Base-by-base conservation (phyloP, 1,284 basidiomycete species). In the Trichosporon asahii region DNA sequence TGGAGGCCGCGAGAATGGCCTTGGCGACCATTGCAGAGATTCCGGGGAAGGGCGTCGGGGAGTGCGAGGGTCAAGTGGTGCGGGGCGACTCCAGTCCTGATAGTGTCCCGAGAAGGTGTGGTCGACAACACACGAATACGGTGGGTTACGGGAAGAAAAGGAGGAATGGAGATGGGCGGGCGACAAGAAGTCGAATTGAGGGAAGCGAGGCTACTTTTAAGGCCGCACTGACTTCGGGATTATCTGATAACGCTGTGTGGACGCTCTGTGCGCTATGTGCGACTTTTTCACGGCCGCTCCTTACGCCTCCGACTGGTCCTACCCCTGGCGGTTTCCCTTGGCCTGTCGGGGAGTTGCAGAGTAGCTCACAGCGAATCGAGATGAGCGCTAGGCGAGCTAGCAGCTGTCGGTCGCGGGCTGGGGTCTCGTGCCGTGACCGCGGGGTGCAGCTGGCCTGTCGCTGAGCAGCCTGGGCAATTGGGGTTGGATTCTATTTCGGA, bases 1-100 rank as follows among this genome's bases (percentile, higher is more conserved):
- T 68, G 25, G 75, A 66, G 6, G 71, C 70, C 55, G 76, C 75
- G 53, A 71, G 46, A 27, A 72, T 65, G 21, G 69, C 63, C 55
- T 65, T 44, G 37, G 68, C 55, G 68, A 73, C 70, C 72, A 73
- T 73, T 53, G 49, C 49, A 53, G 44, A 21, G 44, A n/a, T 8
- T 46, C 44, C 44, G 21, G 44, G 21, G 21, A n/a, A 7, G 9
- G 15, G 15, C 21, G 15, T 46, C 21, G 21, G 44, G 18, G 8
- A 46, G 27, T 65, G 40, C 40, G 21, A 4, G 15, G 57, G 29
- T 31, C 57, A 33, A 61, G 27, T 29, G n/a, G n/a, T 40, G 67
- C 37, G 12, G n/a, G 63, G 21, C 27, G 29, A 35, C 31, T 46
- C 64, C 9, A 23, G 40, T 27, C 12, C 6, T 33, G 61, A 31